These are phyloP conservation scores for Grifola frondosa DNA, from an alignment of 1,284 basidiomycete genomes.

Conservation along the genomic window DNA sequence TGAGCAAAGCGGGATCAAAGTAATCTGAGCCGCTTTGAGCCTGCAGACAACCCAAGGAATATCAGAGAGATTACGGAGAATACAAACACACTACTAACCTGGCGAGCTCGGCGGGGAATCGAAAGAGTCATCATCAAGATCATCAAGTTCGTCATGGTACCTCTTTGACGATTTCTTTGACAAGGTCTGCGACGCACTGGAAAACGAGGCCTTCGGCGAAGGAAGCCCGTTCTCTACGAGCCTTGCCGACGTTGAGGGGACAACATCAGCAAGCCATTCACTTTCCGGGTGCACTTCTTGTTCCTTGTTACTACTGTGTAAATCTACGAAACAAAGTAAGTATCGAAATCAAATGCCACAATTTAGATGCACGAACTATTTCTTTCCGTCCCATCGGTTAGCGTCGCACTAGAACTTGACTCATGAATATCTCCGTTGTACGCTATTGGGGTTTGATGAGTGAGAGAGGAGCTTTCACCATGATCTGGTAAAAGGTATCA, in stretches of 20 bases:
- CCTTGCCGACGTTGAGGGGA: background rate
- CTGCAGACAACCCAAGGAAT: background rate
- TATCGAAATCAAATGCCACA: no score
- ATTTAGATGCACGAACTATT: no score
- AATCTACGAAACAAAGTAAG: no score
- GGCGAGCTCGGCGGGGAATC: constrained; percentile 39
- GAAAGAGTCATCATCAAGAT: constrained; percentile 28
- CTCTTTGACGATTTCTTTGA: constrained; percentile 51
- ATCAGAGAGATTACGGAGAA: background rate
- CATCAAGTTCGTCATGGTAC: constrained; percentile 43
- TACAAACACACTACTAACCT: constrained; percentile 34
- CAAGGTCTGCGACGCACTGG: constrained; percentile 31
- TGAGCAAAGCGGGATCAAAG: constrained; percentile 1
- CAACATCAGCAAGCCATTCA: background rate
- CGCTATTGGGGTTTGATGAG: no score
- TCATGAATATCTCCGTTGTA: no score
- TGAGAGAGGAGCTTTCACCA: background rate
- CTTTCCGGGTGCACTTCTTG: no score
- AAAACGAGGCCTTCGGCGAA: no score
- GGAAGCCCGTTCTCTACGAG: constrained; percentile 7
- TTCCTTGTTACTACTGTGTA: no score
- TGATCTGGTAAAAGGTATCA: background rate
- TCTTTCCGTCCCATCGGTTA: no score
- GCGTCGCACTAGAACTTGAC: no score
- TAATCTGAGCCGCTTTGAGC: constrained; percentile 13